Conservation (phyloP, 352 stramenopile genomes). For the Phytophthora citricola region DNA sequence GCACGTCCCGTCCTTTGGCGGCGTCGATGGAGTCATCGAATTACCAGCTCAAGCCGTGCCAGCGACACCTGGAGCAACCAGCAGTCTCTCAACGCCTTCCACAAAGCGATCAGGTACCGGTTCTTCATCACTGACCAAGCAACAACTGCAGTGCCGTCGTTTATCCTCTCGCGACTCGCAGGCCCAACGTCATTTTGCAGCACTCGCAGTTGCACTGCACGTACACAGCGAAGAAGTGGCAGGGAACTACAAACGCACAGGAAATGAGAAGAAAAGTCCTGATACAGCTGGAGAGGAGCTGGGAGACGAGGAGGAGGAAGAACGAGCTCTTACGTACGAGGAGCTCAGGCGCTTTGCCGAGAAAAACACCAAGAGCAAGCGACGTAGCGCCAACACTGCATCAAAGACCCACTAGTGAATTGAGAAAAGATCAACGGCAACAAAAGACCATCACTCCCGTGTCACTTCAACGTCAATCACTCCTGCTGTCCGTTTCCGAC, state of each 20-base stretch:
- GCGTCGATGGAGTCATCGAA: conserved; percentile 64
- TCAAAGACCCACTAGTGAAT: conserved; percentile 19
- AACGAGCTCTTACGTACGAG: conserved; percentile 76
- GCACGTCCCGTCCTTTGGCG: conserved; percentile 62
- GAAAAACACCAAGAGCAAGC: conserved; percentile 54
- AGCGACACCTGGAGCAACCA: conserved; percentile 3
- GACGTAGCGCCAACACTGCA: not conserved
- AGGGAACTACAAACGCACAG: conserved; percentile 5
- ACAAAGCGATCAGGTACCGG: conserved; percentile 14
- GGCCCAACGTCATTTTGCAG: conserved; percentile 53
- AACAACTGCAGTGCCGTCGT: conserved; percentile 44
- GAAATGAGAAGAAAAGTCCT: conserved; percentile 21
- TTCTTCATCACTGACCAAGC: conserved; percentile 30
- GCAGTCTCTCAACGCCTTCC: conserved; percentile 5
- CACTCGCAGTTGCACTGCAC: conserved; percentile 29
- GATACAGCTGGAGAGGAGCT: conserved; percentile 12
- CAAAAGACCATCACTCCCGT: conserved; percentile 22
- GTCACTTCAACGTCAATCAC: conserved; percentile 7
- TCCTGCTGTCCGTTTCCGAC: conserved; percentile 2
- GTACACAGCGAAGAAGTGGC: conserved; percentile 5
- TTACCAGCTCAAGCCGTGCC: conserved; percentile 37
- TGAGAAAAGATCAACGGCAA: conserved; percentile 18
- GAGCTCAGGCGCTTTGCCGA: conserved; percentile 69
- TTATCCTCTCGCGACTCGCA: conserved; percentile 49
- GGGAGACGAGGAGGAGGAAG: conserved; percentile 69